Conservation (phyloP, 352 stramenopile species). For the Phytophthora pseudosyringae region DNA sequence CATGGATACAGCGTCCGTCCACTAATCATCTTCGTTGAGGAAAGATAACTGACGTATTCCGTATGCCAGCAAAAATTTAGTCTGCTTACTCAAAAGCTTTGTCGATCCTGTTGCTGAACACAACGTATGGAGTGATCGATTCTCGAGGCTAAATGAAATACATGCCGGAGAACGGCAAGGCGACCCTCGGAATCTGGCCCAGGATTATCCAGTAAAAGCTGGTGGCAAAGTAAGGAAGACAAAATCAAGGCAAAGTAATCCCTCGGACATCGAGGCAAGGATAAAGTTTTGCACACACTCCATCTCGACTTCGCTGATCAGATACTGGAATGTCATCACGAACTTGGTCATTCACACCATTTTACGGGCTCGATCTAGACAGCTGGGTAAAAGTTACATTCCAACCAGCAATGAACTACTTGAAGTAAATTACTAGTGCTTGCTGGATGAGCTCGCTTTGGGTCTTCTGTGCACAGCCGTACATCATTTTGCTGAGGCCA, state of each 20-base stretch:
- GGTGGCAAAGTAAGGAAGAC: slow-evolving; percentile 1
- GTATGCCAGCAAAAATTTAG: not conserved
- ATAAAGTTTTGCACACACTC: slow-evolving; percentile 53
- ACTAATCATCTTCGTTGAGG: not conserved
- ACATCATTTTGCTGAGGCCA: slow-evolving; percentile 32
- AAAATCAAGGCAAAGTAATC: not conserved
- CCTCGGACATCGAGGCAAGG: slow-evolving; percentile 58
- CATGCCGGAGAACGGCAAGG: slow-evolving; percentile 65
- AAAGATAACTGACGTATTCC: too few relatives aligned
- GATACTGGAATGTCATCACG: slow-evolving; percentile 5
- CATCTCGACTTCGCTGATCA: slow-evolving; percentile 8
- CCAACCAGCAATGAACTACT: not conserved
- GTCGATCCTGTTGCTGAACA: slow-evolving; percentile 57
- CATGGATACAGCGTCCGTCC: too few relatives aligned
- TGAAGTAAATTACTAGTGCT: slow-evolving; percentile 11
- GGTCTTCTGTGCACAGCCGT: slow-evolving; percentile 20
- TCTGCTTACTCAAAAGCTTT: slow-evolving; percentile 55
- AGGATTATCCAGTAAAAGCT: slow-evolving; percentile 63
- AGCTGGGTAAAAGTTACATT: too few relatives aligned
- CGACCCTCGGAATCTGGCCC: slow-evolving; percentile 58
- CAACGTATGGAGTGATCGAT: slow-evolving; percentile 63
- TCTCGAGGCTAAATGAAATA: slow-evolving; percentile 59
- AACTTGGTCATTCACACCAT: too few relatives aligned
- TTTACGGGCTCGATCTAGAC: too few relatives aligned
- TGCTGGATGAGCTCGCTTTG: slow-evolving; percentile 26